A percentile compares a stretch with the other conserved stretches of the same genome.
These are phyloP conservation scores for Monosporascus sp. DNA, from an alignment of 2,329 filamentous ascomycete genomes.

Conservation along the genomic window DNA sequence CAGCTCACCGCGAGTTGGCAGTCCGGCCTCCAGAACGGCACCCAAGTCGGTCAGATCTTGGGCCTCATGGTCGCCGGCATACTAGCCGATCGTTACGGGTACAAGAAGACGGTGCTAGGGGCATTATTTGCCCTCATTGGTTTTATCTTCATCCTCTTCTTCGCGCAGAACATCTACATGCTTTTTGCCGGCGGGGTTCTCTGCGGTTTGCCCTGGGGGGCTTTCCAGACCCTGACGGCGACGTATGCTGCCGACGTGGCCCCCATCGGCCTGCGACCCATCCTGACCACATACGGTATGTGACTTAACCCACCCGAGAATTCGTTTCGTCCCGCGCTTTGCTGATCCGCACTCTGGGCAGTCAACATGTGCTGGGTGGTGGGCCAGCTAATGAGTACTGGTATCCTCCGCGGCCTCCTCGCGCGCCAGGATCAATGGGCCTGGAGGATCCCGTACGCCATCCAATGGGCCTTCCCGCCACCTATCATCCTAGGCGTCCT, in stretches of 20 bases:
- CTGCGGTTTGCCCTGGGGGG: constrained; percentile 28
- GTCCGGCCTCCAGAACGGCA: constrained; percentile 33
- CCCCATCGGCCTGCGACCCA: constrained; percentile 20
- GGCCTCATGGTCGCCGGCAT: constrained; percentile 36
- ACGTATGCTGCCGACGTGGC: constrained; percentile 25
- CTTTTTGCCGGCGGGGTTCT: constrained; percentile 31
- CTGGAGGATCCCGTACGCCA: constrained; percentile 32
- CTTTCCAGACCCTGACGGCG: constrained; percentile 21
- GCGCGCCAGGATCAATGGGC: constrained; percentile 25
- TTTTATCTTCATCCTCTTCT: constrained; percentile 35
- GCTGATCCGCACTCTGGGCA: no score
- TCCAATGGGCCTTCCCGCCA: constrained; percentile 35
- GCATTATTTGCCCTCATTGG: constrained; percentile 26
- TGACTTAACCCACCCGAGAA: no score
- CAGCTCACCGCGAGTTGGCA: constrained; percentile 38
- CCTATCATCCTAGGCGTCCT: constrained; percentile 26
- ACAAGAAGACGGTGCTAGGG: constrained; percentile 31
- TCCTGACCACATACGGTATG: constrained; percentile 18
- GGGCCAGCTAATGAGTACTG: constrained; percentile 32
- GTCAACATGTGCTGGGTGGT: constrained; percentile 32
- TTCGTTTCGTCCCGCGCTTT: no score
- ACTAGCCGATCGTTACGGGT: constrained; percentile 30
- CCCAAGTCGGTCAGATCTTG: constrained; percentile 34
- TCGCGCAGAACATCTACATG: constrained; percentile 24
- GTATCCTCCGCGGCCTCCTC: constrained; percentile 27